Evolutionary conservation across 129 eudicot species (phyloP).

Genomic region (Artemisia tridentata): DNA sequence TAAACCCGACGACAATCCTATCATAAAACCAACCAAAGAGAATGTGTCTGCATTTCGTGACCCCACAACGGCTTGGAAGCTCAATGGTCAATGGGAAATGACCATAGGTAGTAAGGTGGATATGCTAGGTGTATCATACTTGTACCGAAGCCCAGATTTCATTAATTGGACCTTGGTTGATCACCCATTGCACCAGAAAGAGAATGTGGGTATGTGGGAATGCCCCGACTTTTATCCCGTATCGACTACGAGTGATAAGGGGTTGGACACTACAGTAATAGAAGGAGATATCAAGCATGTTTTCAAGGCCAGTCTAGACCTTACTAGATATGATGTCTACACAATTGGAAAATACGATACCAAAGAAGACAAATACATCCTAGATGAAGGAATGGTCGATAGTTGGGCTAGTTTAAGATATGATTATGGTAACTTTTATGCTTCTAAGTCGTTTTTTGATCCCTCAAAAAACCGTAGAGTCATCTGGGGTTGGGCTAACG

Average conservation of each 20-base stretch:
- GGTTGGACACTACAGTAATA: slow-evolving; percentile 34
- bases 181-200: slow-evolving; percentile 37
- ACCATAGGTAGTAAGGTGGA: slow-evolving; percentile 37
- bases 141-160: slow-evolving; percentile 55
- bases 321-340: slow-evolving; percentile 36
- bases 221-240: slow-evolving; percentile 68
- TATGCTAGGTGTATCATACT: slow-evolving; percentile 28
- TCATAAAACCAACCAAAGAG: slow-evolving; percentile 33
- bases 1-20: slow-evolving; percentile 44
- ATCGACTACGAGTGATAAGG: slow-evolving; percentile 21
- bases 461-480: slow-evolving; percentile 44
- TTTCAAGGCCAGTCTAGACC: slow-evolving; percentile 44
- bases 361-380: slow-evolving; percentile 34
- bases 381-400: slow-evolving; percentile 32
- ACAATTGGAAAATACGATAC: slow-evolving; percentile 47
- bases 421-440: slow-evolving; percentile 68
- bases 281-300: slow-evolving; percentile 49
- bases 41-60: slow-evolving; percentile 43
- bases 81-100: slow-evolving; percentile 41
- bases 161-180: slow-evolving; percentile 36
- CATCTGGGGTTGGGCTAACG: slow-evolving; percentile 63
- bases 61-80: slow-evolving; percentile 64
- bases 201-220: slow-evolving; percentile 56
- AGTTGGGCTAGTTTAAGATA: slow-evolving; percentile 38
- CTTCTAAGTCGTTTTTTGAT: slow-evolving; percentile 66